These are phyloP conservation scores for Herpotrichia juniperi DNA, from an alignment of 2,329 filamentous ascomycete genomes.

Conservation along the genomic window DNA sequence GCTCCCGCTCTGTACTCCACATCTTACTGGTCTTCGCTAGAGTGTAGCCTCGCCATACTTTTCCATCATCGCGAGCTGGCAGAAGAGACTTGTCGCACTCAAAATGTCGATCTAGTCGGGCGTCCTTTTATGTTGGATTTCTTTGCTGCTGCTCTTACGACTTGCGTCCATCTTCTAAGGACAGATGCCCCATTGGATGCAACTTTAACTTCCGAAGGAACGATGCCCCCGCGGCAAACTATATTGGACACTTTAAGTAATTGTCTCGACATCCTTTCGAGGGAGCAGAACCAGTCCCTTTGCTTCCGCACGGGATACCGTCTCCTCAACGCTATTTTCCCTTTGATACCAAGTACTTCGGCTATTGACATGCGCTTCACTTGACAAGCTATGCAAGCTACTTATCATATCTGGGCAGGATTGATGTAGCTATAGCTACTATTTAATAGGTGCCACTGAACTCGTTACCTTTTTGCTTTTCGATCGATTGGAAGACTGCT, in stretches of 20 bases:
- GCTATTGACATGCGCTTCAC: too few relatives aligned
- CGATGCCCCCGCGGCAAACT: conserved; percentile 19
- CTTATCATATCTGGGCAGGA: too few relatives aligned
- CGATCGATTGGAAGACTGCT: too few relatives aligned
- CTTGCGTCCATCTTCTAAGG: conserved; percentile 21
- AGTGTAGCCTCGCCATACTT: conserved; percentile 36
- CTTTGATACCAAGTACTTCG: too few relatives aligned
- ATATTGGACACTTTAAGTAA: conserved; percentile 19
- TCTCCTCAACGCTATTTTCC: conserved; percentile 11
- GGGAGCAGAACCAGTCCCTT: conserved; percentile 15
- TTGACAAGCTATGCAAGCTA: too few relatives aligned
- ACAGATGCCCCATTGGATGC: conserved; percentile 14
- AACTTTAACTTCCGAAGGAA: conserved; percentile 1
- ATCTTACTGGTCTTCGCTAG: conserved; percentile 41
- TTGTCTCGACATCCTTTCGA: conserved; percentile 22
- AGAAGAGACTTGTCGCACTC: conserved; percentile 14
- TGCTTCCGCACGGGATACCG: conserved; percentile 23
- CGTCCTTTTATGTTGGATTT: conserved; percentile 32
- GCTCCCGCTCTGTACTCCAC: conserved; percentile 26
- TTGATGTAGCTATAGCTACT: too few relatives aligned
- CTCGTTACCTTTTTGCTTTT: too few relatives aligned
- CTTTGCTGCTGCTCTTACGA: conserved; percentile 22
- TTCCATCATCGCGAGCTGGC: conserved; percentile 31
- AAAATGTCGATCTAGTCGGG: conserved; percentile 17
- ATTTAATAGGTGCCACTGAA: too few relatives aligned